These are phyloP conservation scores for Tuber indicum DNA, from an alignment of 495 filamentous ascomycete genomes.

Conservation along the genomic window DNA sequence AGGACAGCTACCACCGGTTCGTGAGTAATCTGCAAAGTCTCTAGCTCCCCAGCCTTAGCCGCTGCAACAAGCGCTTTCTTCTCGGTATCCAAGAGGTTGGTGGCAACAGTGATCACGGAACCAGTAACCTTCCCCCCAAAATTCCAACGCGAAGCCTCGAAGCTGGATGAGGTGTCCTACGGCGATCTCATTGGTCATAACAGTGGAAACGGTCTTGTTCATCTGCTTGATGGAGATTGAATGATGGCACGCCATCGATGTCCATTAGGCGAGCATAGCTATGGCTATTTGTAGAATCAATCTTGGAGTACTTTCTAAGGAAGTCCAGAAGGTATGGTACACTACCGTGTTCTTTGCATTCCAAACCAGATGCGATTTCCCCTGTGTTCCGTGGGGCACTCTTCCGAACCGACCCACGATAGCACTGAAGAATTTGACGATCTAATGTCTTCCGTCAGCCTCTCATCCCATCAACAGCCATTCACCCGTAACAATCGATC, in stretches of 20 bases:
- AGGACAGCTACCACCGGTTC: slow-evolving; percentile 89
- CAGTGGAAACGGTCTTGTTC: slow-evolving; percentile 59
- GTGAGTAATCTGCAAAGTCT: slow-evolving; percentile 84
- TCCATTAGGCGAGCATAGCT: slow-evolving; percentile 85
- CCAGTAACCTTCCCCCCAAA: slow-evolving; percentile 82
- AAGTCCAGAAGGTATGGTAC: slow-evolving; percentile 93
- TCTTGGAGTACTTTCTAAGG: slow-evolving; percentile 67
- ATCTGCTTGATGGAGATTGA: slow-evolving; percentile 71
- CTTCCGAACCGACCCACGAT: slow-evolving; percentile 89
- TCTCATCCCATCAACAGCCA: slow-evolving; percentile 16
- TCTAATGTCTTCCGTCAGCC: slow-evolving; percentile 50
- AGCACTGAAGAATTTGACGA: slow-evolving; percentile 86
- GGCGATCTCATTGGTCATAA: slow-evolving; percentile 77
- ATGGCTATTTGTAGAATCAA: slow-evolving; percentile 92
- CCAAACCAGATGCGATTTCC: slow-evolving; percentile 83
- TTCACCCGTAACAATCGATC: slow-evolving; percentile 47
- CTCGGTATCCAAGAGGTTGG: slow-evolving; percentile 82
- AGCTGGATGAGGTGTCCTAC: slow-evolving; percentile 78
- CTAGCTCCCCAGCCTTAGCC: slow-evolving; percentile 73
- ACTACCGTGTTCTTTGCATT: no score
- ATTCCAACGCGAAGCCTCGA: slow-evolving; percentile 77
- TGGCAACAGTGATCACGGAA: slow-evolving; percentile 87
- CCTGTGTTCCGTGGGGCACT: slow-evolving; percentile 94
- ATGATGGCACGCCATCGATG: slow-evolving; percentile 63
- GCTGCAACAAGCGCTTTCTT: slow-evolving; percentile 68